Conservation (phyloP, 129 eudicot species). For the Artemisia annua region DNA sequence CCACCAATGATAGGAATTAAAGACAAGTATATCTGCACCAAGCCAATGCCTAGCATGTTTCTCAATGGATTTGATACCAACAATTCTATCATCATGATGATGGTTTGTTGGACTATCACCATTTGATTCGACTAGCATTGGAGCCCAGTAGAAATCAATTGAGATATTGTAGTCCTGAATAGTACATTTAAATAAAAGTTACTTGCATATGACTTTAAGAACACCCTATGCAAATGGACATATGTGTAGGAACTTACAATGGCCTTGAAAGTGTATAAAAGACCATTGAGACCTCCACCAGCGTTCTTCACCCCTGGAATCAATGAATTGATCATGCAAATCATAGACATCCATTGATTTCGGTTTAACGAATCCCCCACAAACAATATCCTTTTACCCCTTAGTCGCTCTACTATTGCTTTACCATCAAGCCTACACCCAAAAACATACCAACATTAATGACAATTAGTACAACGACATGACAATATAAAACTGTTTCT, state of each 20-base stretch:
- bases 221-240: constrained; percentile 5
- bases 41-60: constrained; percentile 61
- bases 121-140: constrained; percentile 65
- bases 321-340: constrained; percentile 51
- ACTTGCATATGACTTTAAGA: not conserved
- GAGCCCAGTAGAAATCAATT: constrained; percentile 67
- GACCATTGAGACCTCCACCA: constrained; percentile 41
- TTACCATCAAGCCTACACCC: constrained; percentile 55
- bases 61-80: constrained; percentile 47
- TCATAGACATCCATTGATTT: constrained; percentile 77
- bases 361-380: constrained; percentile 80
- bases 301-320: constrained; percentile 38
- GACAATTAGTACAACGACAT: too few relatives aligned
- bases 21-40: constrained; percentile 51
- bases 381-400: constrained; percentile 59
- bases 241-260: constrained; percentile 31
- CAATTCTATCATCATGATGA: constrained; percentile 41
- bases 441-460: not conserved
- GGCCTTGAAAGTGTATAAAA: constrained; percentile 46
- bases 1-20: constrained; percentile 77
- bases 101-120: constrained; percentile 56
- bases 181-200: not conserved
- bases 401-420: constrained; percentile 50
- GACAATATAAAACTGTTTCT: too few relatives aligned
- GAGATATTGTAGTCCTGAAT: constrained; percentile 59